These are phyloP conservation scores for Saccharum officinarum DNA, from an alignment of 176 grass and related monocot genomes.

Conservation along the genomic window DNA sequence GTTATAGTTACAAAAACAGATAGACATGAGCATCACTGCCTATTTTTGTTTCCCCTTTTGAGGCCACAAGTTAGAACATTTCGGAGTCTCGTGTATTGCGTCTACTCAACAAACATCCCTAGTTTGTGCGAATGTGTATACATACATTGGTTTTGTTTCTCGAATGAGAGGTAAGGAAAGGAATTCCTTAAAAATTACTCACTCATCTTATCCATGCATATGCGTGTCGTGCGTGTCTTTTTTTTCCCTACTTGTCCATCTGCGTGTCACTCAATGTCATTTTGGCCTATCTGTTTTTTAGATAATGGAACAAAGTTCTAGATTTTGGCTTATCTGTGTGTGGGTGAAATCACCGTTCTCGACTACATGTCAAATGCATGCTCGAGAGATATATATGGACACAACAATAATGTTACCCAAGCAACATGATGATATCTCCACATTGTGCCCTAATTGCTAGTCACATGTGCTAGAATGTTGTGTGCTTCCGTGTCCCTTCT, in stretches of 20 bases:
- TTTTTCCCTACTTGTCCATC: background rate
- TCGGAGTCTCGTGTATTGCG: background rate
- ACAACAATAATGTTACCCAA: background rate
- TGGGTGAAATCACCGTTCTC: background rate
- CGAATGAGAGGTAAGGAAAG: background rate
- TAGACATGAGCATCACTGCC: background rate
- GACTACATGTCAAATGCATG: background rate
- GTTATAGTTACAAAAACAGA: background rate
- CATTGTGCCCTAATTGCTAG: background rate
- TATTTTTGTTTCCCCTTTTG: background rate
- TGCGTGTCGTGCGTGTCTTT: background rate
- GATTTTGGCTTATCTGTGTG: background rate
- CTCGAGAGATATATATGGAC: background rate
- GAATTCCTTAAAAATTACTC: background rate
- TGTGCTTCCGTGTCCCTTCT: background rate
- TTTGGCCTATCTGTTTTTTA: no score
- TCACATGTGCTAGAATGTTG: background rate
- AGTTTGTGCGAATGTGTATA: background rate
- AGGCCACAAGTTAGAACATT: background rate
- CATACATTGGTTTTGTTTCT: background rate
- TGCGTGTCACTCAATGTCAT: fast-evolving
- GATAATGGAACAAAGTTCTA: no score
- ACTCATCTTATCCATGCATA: background rate
- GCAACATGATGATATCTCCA: background rate
- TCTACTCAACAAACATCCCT: background rate